These are phyloP conservation scores for Trichophaea hybrida DNA, from an alignment of 2,329 filamentous ascomycete genomes.

Conservation along the genomic window DNA sequence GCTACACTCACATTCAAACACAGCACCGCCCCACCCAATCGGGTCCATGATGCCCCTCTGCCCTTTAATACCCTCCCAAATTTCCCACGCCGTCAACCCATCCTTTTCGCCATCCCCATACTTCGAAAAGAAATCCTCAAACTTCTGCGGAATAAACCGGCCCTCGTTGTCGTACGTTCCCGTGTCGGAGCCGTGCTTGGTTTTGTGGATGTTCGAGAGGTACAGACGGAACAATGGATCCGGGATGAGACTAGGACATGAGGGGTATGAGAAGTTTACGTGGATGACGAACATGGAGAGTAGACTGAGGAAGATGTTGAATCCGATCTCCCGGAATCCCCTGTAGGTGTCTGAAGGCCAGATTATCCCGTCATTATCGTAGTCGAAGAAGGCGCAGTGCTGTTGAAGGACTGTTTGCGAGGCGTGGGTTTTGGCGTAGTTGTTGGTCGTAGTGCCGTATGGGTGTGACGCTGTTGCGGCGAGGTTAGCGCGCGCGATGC, in stretches of 20 bases:
- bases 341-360: slow-evolving; percentile 40
- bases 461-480: slow-evolving; percentile 33
- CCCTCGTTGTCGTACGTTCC: slow-evolving; percentile 38
- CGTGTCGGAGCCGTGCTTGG: slow-evolving; percentile 37
- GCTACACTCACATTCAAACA: slow-evolving; percentile 29
- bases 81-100: slow-evolving; percentile 31
- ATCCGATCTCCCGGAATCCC: slow-evolving; percentile 37
- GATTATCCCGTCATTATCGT: slow-evolving; percentile 40
- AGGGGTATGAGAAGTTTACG: slow-evolving; percentile 38
- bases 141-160: slow-evolving; percentile 37
- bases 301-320: slow-evolving; percentile 33
- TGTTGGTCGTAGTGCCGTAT: slow-evolving; percentile 33
- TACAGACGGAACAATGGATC: slow-evolving; percentile 33
- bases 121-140: slow-evolving; percentile 40
- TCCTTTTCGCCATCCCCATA: slow-evolving; percentile 33
- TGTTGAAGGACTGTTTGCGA: slow-evolving; percentile 37
- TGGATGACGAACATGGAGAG: slow-evolving; percentile 38
- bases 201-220: slow-evolving; percentile 29
- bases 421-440: slow-evolving; percentile 32
- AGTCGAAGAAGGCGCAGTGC: slow-evolving; percentile 41
- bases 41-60: slow-evolving; percentile 35
- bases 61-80: slow-evolving; percentile 32
- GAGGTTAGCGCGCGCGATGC: slow-evolving; percentile 33
- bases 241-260: slow-evolving; percentile 33
- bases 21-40: slow-evolving; percentile 30